Evolutionary conservation across 2,329 filamentous ascomycete genomes (phyloP).

Genomic region (Epichloe typhina): DNA sequence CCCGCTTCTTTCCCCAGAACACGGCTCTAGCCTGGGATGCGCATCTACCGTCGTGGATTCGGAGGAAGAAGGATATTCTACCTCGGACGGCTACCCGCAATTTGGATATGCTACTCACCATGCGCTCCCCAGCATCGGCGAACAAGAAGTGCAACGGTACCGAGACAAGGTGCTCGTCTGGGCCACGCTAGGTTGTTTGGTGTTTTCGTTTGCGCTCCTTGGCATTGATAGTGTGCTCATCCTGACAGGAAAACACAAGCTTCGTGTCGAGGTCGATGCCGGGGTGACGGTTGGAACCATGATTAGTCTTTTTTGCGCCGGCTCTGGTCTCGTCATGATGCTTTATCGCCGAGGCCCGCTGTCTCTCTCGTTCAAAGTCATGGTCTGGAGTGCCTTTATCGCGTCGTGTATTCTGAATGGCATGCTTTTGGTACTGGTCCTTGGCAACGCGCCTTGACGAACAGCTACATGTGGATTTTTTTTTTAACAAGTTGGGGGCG

Average conservation of each 20-base stretch:
- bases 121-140: conserved; percentile 37
- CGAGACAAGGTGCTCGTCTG: conserved; percentile 43
- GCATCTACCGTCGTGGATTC: conserved; percentile 23
- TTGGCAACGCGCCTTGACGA: conserved; percentile 23
- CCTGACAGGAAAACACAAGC: conserved; percentile 52
- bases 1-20: conserved; percentile 8
- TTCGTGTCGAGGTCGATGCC: conserved; percentile 58
- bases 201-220: conserved; percentile 49
- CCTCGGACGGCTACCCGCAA: conserved; percentile 35
- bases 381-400: conserved; percentile 25
- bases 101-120: conserved; percentile 41
- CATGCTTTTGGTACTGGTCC: conserved; percentile 29
- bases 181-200: conserved; percentile 40
- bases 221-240: conserved; percentile 52
- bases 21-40: conserved; percentile 15
- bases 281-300: conserved; percentile 59
- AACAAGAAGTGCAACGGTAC: conserved; percentile 36
- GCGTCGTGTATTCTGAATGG: conserved; percentile 28
- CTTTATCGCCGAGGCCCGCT: conserved; percentile 36
- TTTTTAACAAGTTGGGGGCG: background rate
- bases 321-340: conserved; percentile 45
- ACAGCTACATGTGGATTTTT: background rate
- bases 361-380: conserved; percentile 27
- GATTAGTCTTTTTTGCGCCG: conserved; percentile 50
- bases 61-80: conserved; percentile 36